phyloP scores from a whole-genome alignment of 2,329 filamentous ascomycete species.

The Fusarium phyllophilum region DNA sequence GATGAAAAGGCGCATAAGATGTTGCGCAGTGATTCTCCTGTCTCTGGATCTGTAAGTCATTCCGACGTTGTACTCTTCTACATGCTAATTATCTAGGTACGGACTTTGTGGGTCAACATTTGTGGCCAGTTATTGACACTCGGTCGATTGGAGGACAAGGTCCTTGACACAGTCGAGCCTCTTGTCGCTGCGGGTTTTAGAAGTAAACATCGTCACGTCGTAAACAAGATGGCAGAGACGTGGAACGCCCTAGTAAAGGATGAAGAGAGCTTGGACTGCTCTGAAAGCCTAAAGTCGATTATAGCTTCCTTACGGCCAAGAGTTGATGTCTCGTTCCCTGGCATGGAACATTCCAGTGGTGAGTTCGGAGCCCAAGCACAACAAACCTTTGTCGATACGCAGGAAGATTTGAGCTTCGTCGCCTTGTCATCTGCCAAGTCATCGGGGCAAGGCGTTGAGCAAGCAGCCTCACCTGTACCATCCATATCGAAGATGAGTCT shows the following conservation, averaged over 20 bases:
- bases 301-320: constrained; percentile 69
- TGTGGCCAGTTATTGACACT: constrained; percentile 52
- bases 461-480: constrained; percentile 17
- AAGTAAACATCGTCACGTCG: constrained; percentile 67
- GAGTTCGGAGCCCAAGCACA: constrained; percentile 53
- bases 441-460: constrained; percentile 39
- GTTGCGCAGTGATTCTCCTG: constrained; percentile 52
- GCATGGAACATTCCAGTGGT: constrained; percentile 52
- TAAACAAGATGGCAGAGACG: constrained; percentile 58
- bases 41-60: constrained; percentile 58
- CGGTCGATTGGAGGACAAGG: constrained; percentile 52
- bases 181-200: constrained; percentile 66
- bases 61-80: neutral
- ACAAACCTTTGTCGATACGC: constrained; percentile 58
- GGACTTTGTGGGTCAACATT: constrained; percentile 61
- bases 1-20: constrained; percentile 61
- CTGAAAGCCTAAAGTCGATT: constrained; percentile 68
- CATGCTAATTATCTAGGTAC: constrained; percentile 55
- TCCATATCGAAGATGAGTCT: constrained; percentile 31
- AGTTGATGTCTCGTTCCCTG: constrained; percentile 59
- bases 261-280: constrained; percentile 70
- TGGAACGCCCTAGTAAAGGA: constrained; percentile 80
- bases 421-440: constrained; percentile 47
- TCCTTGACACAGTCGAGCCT: constrained; percentile 64
- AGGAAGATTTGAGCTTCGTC: constrained; percentile 56